Evolutionary conservation across 192 early-diverging fungal genomes (phyloP).

Genomic region (Rhizoclosmatium sp.): DNA sequence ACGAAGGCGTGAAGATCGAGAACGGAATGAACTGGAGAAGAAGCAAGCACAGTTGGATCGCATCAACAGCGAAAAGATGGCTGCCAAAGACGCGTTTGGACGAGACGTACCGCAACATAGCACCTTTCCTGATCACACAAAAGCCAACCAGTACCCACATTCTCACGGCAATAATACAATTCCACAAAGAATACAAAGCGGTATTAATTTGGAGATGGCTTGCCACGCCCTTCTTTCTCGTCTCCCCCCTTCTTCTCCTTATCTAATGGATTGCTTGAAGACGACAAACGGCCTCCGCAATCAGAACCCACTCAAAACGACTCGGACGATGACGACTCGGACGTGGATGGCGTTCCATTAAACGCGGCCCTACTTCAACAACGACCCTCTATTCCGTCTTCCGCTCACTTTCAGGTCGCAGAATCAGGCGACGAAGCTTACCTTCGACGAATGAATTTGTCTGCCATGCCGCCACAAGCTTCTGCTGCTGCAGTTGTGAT

Average conservation of each 20-base stretch:
- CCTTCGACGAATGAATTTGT: conserved; percentile 62
- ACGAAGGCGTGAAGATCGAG: conserved; percentile 49
- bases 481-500: neutral
- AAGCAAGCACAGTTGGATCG: neutral
- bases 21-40: neutral
- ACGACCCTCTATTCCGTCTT: conserved; percentile 18
- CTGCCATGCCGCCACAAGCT: conserved; percentile 29
- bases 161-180: neutral
- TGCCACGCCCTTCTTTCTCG: no score
- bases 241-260: no score
- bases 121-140: neutral
- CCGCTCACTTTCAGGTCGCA: conserved; percentile 51
- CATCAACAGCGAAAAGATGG: conserved; percentile 7
- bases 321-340: conserved; percentile 36
- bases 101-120: neutral
- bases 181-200: neutral
- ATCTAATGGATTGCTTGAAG: no score
- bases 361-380: conserved; percentile 5
- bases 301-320: conserved; percentile 8
- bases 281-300: no score
- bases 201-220: neutral
- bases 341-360: conserved; percentile 33
- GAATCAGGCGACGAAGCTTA: conserved; percentile 75
- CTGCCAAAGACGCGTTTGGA: neutral
- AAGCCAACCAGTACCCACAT: neutral